phyloP scores from a whole-genome alignment of 176 grass and related monocot genomes.

The Elaeis guineensis region DNA sequence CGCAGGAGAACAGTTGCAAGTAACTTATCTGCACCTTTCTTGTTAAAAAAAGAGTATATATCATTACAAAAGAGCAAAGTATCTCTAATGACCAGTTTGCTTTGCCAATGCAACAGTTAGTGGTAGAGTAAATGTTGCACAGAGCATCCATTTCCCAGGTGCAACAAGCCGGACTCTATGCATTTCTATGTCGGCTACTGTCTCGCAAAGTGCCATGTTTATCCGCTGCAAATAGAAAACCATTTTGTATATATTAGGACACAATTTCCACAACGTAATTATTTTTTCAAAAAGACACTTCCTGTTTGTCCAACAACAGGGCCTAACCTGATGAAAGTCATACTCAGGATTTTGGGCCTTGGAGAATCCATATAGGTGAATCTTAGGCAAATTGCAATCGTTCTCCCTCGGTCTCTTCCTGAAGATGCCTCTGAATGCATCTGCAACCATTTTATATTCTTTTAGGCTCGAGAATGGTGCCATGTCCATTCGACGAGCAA shows the following conservation, averaged over 20 bases:
- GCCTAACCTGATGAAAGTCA: conserved; percentile 68
- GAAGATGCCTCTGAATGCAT: conserved; percentile 70
- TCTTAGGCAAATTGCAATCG: conserved; percentile 45
- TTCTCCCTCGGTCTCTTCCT: conserved; percentile 21
- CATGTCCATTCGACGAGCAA: no score
- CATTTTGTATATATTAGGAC: no score
- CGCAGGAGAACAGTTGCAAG: no score
- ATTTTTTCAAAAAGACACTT: no score
- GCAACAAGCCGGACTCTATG: conserved; percentile 85
- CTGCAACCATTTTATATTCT: conserved; percentile 14
- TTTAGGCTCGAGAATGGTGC: no score
- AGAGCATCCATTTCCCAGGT: conserved; percentile 93
- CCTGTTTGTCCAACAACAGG: background rate
- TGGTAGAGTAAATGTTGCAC: conserved; percentile 77
- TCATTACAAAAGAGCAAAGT: background rate
- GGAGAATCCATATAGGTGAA: conserved; percentile 93
- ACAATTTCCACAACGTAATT: no score
- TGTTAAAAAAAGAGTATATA: background rate
- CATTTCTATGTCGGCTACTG: conserved; percentile 34
- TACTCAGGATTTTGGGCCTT: conserved; percentile 67
- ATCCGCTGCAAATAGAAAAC: conserved; percentile 53
- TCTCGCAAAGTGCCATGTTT: conserved; percentile 55
- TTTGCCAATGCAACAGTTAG: conserved; percentile 34
- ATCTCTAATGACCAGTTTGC: background rate
- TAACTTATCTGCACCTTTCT: background rate